Evolutionary conservation across 2,329 filamentous ascomycete species (phyloP).

Genomic region (Fusarium gaditjirri): DNA sequence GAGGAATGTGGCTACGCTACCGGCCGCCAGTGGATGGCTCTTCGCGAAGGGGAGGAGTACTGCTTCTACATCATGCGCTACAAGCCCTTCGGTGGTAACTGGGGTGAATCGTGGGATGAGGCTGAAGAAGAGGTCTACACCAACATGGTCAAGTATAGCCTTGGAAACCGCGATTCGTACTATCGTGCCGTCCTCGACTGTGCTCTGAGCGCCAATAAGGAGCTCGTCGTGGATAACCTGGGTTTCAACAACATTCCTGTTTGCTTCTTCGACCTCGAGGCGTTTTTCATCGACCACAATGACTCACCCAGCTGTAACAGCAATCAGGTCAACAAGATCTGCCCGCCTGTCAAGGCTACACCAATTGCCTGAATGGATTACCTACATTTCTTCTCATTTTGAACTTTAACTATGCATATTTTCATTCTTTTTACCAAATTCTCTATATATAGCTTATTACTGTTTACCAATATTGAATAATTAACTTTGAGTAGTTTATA

Average conservation of each 20-base stretch:
- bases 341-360: too few relatives aligned
- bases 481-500: too few relatives aligned
- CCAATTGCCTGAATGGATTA: too few relatives aligned
- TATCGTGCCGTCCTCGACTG: slow-evolving; percentile 21
- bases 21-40: slow-evolving; percentile 26
- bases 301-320: too few relatives aligned
- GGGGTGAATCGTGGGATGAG: not conserved
- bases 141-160: slow-evolving; percentile 22
- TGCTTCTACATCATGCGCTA: slow-evolving; percentile 30
- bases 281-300: too few relatives aligned
- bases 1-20: slow-evolving; percentile 18
- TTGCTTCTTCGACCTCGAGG: slow-evolving; percentile 20
- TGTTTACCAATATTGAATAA: too few relatives aligned
- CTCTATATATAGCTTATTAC: too few relatives aligned
- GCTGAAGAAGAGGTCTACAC: slow-evolving; percentile 13
- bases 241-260: not conserved
- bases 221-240: not conserved
- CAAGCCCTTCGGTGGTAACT: not conserved
- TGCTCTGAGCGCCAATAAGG: not conserved
- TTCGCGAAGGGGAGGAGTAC: slow-evolving; percentile 17
- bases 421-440: too few relatives aligned
- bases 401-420: too few relatives aligned
- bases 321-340: too few relatives aligned
- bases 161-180: slow-evolving; percentile 17
- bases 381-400: too few relatives aligned